Percentiles rank a stretch among this genome's conserved stretches.
These are phyloP conservation scores for Puccinia hordei DNA, from an alignment of 1,284 basidiomycete species.

Conservation along the genomic window DNA sequence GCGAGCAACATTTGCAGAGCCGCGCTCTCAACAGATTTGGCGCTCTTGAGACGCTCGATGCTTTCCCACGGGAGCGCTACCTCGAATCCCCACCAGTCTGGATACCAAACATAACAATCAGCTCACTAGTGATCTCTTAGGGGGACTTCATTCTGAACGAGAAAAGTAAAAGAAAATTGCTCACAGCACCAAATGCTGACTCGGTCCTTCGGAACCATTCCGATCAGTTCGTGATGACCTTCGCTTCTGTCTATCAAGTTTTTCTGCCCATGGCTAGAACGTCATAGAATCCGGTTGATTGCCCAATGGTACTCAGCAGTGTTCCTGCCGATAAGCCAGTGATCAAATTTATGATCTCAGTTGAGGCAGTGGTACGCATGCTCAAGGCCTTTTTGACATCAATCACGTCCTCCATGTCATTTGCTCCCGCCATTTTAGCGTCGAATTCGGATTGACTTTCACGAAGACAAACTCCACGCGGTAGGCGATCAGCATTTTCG, in stretches of 20 bases:
- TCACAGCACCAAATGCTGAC: slow-evolving; percentile 42
- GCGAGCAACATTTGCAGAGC: slow-evolving; percentile 55
- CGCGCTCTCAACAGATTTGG: slow-evolving; percentile 51
- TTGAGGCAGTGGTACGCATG: neutral
- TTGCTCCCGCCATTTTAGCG: neutral
- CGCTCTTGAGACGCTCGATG: slow-evolving; percentile 48
- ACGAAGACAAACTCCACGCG: slow-evolving; percentile 4
- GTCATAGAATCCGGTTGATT: slow-evolving; percentile 23
- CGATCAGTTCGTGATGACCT: slow-evolving; percentile 31
- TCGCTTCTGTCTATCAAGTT: slow-evolving; percentile 9
- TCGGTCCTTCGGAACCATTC: slow-evolving; percentile 37
- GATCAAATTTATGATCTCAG: slow-evolving; percentile 21
- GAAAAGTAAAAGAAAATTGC: neutral
- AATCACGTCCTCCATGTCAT: neutral
- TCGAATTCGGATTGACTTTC: neutral
- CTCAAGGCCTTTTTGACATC: neutral
- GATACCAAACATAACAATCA: neutral
- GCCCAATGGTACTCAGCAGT: slow-evolving; percentile 1
- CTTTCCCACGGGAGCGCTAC: slow-evolving; percentile 53
- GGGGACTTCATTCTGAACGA: too few relatives aligned
- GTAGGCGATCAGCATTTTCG: neutral
- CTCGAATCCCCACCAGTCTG: slow-evolving; percentile 57
- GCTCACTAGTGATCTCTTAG: too few relatives aligned
- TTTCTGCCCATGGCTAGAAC: slow-evolving; percentile 24
- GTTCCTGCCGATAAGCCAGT: slow-evolving; percentile 26